These are phyloP conservation scores for Bipolaris gigantea DNA, from an alignment of 2,329 filamentous ascomycete genomes.

Conservation along the genomic window DNA sequence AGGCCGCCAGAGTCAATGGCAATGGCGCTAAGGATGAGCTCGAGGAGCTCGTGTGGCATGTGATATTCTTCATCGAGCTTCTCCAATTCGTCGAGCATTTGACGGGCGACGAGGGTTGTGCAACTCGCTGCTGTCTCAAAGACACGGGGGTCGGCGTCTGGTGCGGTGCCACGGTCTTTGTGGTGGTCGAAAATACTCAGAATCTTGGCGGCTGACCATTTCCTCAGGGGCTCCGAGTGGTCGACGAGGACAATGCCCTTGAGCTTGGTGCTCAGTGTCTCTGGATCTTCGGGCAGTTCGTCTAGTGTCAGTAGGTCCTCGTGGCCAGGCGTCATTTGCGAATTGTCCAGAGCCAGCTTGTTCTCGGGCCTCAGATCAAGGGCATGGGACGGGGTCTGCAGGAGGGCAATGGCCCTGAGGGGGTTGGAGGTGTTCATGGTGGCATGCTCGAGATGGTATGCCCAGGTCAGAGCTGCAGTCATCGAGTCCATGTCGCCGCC, in stretches of 20 bases:
- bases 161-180: constrained; percentile 47
- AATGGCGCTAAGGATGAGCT: constrained; percentile 52
- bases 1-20: constrained; percentile 52
- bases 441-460: constrained; percentile 52
- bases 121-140: constrained; percentile 52
- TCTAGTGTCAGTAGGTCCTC: constrained; percentile 53
- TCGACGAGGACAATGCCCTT: constrained; percentile 53
- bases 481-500: constrained; percentile 51
- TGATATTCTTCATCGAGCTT: constrained; percentile 50
- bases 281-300: constrained; percentile 52
- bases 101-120: constrained; percentile 51
- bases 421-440: constrained; percentile 49
- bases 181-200: constrained; percentile 54
- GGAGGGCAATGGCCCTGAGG: constrained; percentile 51
- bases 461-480: constrained; percentile 52
- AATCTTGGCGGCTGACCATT: constrained; percentile 50
- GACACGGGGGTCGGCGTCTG: constrained; percentile 48
- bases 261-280: constrained; percentile 49
- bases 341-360: constrained; percentile 50
- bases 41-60: constrained; percentile 54
- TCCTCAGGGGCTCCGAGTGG: constrained; percentile 48
- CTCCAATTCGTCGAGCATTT: constrained; percentile 53
- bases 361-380: constrained; percentile 54
- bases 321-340: constrained; percentile 52
- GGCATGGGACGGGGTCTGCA: constrained; percentile 52